Evolutionary conservation across 148 eudicot species (phyloP).

Genomic region (Fagopyrum homotropicum): DNA sequence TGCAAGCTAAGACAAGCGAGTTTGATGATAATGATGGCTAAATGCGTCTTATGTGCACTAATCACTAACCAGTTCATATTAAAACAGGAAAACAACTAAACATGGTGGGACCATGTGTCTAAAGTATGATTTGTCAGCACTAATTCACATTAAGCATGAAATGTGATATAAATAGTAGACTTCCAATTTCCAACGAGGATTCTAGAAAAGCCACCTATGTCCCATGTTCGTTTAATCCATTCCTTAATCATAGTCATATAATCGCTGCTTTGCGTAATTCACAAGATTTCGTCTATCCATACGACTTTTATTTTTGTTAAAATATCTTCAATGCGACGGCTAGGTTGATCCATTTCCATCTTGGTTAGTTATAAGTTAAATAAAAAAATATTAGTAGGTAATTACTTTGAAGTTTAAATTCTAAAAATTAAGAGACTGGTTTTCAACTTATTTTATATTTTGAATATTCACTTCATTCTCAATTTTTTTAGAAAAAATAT

Average conservation of each 20-base stretch:
- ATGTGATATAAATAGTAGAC: background rate
- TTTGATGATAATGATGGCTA: background rate
- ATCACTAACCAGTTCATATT: background rate
- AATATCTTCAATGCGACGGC: background rate
- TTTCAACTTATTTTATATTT: too few species aligned
- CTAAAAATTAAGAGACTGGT: too few species aligned
- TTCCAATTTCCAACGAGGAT: background rate
- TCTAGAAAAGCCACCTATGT: background rate
- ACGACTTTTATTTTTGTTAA: background rate
- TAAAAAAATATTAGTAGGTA: too few species aligned
- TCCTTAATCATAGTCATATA: background rate
- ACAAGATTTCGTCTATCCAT: background rate
- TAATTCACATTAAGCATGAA: background rate
- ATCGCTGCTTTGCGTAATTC: background rate
- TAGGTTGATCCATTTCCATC: background rate
- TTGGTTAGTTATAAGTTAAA: background rate
- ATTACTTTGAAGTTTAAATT: too few species aligned
- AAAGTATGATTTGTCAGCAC: background rate
- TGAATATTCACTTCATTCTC: too few species aligned
- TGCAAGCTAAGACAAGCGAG: background rate
- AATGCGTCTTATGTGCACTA: background rate
- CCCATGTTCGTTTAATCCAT: background rate
- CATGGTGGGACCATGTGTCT: conserved; percentile 5
- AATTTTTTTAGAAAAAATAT: too few species aligned
- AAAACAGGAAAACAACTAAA: background rate